Evolutionary conservation across 495 filamentous ascomycete species (phyloP).

Genomic region (Penicillium antarcticum): DNA sequence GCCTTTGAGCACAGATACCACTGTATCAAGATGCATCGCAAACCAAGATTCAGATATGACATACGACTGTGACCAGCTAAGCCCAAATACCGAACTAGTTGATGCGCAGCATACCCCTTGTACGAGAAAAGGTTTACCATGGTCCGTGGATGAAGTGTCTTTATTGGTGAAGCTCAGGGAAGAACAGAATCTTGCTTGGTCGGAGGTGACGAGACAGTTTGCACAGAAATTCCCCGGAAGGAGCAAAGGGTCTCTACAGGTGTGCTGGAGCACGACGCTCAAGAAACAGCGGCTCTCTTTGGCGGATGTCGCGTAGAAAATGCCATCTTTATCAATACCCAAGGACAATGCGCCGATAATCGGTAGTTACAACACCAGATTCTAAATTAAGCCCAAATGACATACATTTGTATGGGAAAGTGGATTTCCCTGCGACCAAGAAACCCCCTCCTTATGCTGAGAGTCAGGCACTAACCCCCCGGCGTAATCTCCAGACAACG

Average conservation of each 20-base stretch:
- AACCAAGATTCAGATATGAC: background rate
- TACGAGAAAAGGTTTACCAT: background rate
- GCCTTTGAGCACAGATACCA: background rate
- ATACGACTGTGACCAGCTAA: background rate
- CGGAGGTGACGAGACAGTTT: background rate
- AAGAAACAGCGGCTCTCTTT: background rate
- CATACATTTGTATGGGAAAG: too few species aligned
- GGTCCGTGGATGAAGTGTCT: background rate
- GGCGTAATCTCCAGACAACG: too few species aligned
- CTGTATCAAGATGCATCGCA: background rate
- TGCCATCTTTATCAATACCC: too few species aligned
- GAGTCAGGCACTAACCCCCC: too few species aligned
- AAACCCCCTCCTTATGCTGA: background rate
- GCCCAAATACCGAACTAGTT: background rate
- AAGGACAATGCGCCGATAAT: too few species aligned
- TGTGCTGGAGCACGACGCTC: conserved; percentile 1
- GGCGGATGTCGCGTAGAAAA: too few species aligned
- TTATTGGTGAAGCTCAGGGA: background rate
- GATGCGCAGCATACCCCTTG: background rate
- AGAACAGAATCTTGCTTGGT: background rate
- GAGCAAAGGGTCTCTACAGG: background rate
- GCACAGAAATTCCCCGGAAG: background rate
- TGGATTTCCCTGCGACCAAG: too few species aligned
- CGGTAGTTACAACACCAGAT: too few species aligned
- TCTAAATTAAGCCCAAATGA: too few species aligned